Evolutionary conservation across 495 filamentous ascomycete genomes (phyloP), one percentile per base, ranked within the genome.

Genomic region (Lasiosphaeris hirsuta): DNA sequence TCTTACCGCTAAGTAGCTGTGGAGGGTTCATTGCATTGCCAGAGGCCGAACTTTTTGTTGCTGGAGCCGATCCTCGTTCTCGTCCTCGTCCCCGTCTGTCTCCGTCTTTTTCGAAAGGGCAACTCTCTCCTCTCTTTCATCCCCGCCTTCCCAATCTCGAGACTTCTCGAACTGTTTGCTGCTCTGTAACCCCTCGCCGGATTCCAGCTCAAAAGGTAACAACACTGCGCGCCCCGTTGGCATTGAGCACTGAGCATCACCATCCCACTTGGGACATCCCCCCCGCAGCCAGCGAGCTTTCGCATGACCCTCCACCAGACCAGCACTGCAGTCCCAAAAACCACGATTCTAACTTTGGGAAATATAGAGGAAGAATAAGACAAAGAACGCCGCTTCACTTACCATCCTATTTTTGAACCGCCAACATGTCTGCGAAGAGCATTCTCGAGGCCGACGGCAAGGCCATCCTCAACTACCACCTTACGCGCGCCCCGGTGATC

Each of bases 391-490:
- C 48, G 18, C 35, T 37, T 15, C 47, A 59, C 53, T 51, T 52
- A 55, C 61, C 57, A 61, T 34, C 51, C 45, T 38, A 53, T 41
- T 48, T 42, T 49, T 59, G 57, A 63, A 66, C 63, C 56, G 60
- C 51, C 71, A 81, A 69, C 81, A 98, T 99, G 94, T 95, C 94
- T 73, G 95, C 94, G 75, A 99, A 99, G 79, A 87, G 93, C 58
- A 97, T 99, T 69, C 77, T 86, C 84, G 94, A 99, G 79, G 94
- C 95, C 82, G 94, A 99, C 79, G 94, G 94, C 85, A 99, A 99
- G 88, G 94, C 94, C 81, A 97, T 99, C 82, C 81, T 99, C 82
- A 97, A 96, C 88, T 99, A 96, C 83, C 94, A 99, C 85, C 92
- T 99, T 81, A 99, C 94, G 64, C 88, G 94, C 69, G 92, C 94